These are phyloP conservation scores for Sporothrix phasma DNA, from an alignment of 2,329 filamentous ascomycete species.

Conservation along the genomic window DNA sequence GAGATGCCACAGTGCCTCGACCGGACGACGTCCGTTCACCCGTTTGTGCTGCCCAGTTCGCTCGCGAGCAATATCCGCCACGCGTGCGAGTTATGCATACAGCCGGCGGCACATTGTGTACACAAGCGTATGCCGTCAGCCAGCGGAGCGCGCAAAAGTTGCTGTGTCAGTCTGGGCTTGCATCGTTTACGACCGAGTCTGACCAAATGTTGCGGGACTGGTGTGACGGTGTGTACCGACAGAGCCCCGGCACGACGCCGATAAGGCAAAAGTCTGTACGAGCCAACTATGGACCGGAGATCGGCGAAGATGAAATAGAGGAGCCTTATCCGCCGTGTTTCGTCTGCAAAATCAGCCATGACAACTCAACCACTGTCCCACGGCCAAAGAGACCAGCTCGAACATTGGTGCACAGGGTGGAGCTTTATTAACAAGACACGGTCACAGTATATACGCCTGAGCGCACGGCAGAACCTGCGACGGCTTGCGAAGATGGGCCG, in stretches of 20 bases:
- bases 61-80: constrained; percentile 25
- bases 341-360: constrained; percentile 26
- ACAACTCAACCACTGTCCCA: constrained; percentile 24
- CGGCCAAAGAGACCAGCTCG: constrained; percentile 21
- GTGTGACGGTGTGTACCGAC: constrained; percentile 30
- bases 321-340: constrained; percentile 20
- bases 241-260: neutral
- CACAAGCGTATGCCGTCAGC: constrained; percentile 33
- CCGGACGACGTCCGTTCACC: constrained; percentile 27
- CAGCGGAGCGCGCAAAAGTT: constrained; percentile 34
- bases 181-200: constrained; percentile 30
- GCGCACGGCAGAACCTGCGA: constrained; percentile 24
- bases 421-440: constrained; percentile 22
- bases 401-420: constrained; percentile 24
- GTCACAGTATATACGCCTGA: constrained; percentile 24
- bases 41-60: constrained; percentile 27
- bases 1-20: constrained; percentile 30
- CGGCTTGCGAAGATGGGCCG: constrained; percentile 19
- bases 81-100: constrained; percentile 37
- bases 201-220: constrained; percentile 38
- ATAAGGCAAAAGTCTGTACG: neutral
- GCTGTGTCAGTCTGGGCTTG: constrained; percentile 34
- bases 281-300: neutral
- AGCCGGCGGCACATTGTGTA: constrained; percentile 32
- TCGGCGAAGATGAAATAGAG: neutral